Evolutionary conservation across 2,329 filamentous ascomycete genomes (phyloP).

Genomic region (Neonectria neomacrospora): DNA sequence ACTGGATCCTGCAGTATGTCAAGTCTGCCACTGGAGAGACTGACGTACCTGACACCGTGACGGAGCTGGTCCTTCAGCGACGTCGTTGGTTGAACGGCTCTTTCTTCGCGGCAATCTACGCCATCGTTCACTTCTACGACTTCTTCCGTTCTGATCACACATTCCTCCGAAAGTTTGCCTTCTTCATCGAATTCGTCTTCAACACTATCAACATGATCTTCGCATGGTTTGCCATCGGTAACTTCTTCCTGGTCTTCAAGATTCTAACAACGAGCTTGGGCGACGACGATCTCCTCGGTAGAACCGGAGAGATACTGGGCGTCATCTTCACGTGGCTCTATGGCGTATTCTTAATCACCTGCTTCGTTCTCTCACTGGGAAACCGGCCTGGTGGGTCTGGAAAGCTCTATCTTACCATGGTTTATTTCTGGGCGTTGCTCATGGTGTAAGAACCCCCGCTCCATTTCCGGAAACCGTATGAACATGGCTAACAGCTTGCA

Average conservation of each 20-base stretch:
- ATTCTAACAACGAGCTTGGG: constrained; percentile 92
- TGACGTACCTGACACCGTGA: constrained; percentile 93
- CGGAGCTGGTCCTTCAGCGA: constrained; percentile 94
- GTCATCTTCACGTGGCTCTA: constrained; percentile 98
- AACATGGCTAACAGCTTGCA: constrained; percentile 49
- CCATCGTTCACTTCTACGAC: constrained; percentile 93
- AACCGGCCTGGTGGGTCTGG: constrained; percentile 96
- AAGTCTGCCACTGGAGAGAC: constrained; percentile 98
- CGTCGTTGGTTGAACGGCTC: constrained; percentile 97
- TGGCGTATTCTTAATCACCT: constrained; percentile 88
- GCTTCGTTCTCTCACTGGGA: constrained; percentile 93
- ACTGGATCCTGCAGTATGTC: constrained; percentile 98
- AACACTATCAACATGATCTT: constrained; percentile 98
- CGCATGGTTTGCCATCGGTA: constrained; percentile 97
- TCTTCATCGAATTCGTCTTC: constrained; percentile 93
- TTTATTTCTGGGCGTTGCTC: constrained; percentile 97
- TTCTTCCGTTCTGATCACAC: constrained; percentile 95
- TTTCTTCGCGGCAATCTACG: constrained; percentile 97
- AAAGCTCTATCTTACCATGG: constrained; percentile 94
- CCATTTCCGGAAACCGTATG: background rate
- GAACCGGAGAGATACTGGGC: constrained; percentile 81
- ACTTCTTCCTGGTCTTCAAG: constrained; percentile 99
- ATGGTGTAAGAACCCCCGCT: constrained; percentile 76
- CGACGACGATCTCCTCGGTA: constrained; percentile 74
- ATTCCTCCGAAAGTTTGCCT: constrained; percentile 85